Base-by-base conservation (phyloP, 441 rosid species). In the Manihot esculenta region DNA sequence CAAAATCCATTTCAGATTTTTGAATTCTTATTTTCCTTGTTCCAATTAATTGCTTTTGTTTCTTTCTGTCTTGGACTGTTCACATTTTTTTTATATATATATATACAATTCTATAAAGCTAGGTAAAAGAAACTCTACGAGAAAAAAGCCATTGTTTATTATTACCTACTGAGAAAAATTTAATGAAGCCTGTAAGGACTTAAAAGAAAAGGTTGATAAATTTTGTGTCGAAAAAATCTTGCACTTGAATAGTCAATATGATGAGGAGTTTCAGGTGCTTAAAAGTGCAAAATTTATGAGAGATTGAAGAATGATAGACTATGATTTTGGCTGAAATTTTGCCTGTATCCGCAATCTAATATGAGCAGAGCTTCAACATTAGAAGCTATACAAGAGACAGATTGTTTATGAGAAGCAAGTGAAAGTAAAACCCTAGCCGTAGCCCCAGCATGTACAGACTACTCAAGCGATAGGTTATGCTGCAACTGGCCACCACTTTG, bases 391-490 rank as follows among this genome's bases (percentile, higher is more conserved):
- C 42, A 57, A 69, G 62, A 57, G 72, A 50, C 61, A 69, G 49
- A n/a, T 64, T 68, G 7, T 55, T 23, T 23, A 55, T 38, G 35
- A 69, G 53, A 57, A 17, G 49, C 64, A 66, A 49, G 44, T 23
- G 48, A 35, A 57, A 62, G 72, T 24, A 59, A 24, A 63, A 59
- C 71, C 71, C 67, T 70, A 71, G 68, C 69, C 72, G 82, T 77
- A 81, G 45, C 55, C 73, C 77, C 66, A 68, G 72, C 61, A 33
- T 27, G 27, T 24, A 63, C 44, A 68, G 72, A 60, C 50, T 62
- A 72, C 42, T n/a, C 38, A 24, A 76, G 72, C 62, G 62, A 64
- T 70, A 74, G 80, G 76, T 58, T 76, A 62, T 73, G 59, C 69
- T 68, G 76, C 17, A 54, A 72, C 74, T 64, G 69, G 63, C 70